Evolutionary conservation across 1,284 basidiomycete species (phyloP), one percentile per base, ranked within the genome.

Genomic region (Rhodotorula sp.): DNA sequence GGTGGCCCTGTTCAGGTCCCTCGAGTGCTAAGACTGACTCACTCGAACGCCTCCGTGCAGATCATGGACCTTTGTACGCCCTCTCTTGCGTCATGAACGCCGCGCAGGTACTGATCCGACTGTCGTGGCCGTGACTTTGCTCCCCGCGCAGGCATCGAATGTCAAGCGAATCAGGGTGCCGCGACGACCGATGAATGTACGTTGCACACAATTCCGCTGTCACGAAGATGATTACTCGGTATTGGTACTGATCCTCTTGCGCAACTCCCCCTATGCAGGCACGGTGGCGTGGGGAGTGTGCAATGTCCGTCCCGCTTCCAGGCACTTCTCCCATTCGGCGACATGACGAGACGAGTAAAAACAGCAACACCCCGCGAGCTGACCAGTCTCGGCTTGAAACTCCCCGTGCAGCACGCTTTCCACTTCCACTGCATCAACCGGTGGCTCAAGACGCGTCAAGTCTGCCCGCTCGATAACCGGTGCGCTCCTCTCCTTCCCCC

Each of bases 361-460:
- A 3, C 30, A 2, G 17, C 1, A 42, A 1, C 14, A 18, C 12
- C n/a, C 17, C 1, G 7, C 6, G 29, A 26, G 30, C 46, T 37
- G 30, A 37, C 14, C 6, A 12, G 30, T 18, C 6, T 6, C 37
- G 37, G 10, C 10, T 44, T 10, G 15, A 2, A 3, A 24, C 20
- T 3, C 12, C 2, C 3, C n/a, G n/a, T 46, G 68, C 78, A 98
- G 95, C 95, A 99, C 80, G 95, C 95, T 7, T 99, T 99, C 86
- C 95, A 99, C 83, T 99, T 99, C 84, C 95, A 99, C 82, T 99
- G 95, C 82, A 99, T 99, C 80, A 96, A 95, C 29, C 89, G 96
- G 64, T 99, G 96, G 96, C 86, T 99, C 76, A 99, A 99, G 86
- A 98, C 96, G 26, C 87, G 96, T 76, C 96, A 98, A 82, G 96